Percentiles rank a stretch among this genome's conserved stretches.
Conservation (phyloP, 2,329 filamentous ascomycete genomes). For the Cordyceps fumosorosea region DNA sequence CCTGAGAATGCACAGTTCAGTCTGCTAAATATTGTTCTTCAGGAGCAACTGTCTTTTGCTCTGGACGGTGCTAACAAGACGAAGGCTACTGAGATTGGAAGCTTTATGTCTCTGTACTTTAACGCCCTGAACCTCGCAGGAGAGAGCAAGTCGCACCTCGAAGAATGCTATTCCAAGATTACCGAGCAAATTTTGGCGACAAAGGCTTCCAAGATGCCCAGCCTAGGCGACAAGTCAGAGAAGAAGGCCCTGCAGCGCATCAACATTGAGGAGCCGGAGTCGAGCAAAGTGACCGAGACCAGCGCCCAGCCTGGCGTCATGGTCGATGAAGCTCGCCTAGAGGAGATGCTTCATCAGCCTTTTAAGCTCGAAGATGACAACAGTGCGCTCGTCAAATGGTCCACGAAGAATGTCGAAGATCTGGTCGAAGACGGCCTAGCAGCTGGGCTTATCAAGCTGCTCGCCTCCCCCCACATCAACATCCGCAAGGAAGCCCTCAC, state of each 20-base stretch:
- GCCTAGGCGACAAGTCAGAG: constrained; percentile 18
- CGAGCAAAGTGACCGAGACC: background rate
- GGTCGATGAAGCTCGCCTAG: constrained; percentile 38
- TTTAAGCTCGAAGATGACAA: constrained; percentile 43
- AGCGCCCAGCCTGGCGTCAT: background rate
- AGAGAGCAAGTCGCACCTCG: constrained; percentile 30
- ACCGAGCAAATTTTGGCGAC: constrained; percentile 23
- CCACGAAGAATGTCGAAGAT: constrained; percentile 69
- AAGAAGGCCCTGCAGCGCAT: constrained; percentile 16
- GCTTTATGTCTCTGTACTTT: constrained; percentile 54
- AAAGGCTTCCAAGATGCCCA: constrained; percentile 18
- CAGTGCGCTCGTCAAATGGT: constrained; percentile 56
- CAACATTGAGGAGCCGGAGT: constrained; percentile 1
- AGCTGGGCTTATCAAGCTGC: constrained; percentile 62
- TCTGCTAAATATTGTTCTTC: constrained; percentile 60
- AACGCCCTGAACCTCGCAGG: constrained; percentile 45
- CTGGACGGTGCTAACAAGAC: constrained; percentile 42
- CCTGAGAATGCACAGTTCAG: constrained; percentile 34
- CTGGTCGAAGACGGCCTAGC: constrained; percentile 72
- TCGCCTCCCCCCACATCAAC: constrained; percentile 67
- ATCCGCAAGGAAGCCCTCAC: constrained; percentile 73
- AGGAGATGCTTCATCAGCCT: constrained; percentile 44
- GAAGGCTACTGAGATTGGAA: constrained; percentile 39
- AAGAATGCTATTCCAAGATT: constrained; percentile 25
- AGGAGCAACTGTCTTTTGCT: constrained; percentile 72